Evolutionary conservation across 495 filamentous ascomycete species (phyloP).

Genomic region (Entonaema liquescens): DNA sequence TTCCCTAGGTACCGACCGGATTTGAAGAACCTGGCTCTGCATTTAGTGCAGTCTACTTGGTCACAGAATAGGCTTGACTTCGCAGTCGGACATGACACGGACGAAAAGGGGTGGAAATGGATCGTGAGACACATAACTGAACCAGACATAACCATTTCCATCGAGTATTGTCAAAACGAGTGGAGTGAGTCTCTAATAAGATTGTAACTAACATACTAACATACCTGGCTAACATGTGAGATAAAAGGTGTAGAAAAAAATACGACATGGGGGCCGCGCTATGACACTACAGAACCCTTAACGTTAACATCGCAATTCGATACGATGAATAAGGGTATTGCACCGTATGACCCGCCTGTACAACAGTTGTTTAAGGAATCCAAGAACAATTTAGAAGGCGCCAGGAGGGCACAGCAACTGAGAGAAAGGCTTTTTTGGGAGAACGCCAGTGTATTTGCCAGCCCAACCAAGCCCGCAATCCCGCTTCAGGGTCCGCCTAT

Average conservation of each 20-base stretch:
- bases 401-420: conserved; percentile 6
- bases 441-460: conserved; percentile 36
- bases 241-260: conserved; percentile 12
- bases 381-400: conserved; percentile 7
- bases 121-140: conserved; percentile 39
- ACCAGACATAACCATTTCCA: conserved; percentile 24
- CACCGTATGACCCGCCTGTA: not conserved
- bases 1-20: conserved; percentile 5
- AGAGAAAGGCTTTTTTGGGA: conserved; percentile 33
- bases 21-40: conserved; percentile 1
- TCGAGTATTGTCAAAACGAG: conserved; percentile 12
- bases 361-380: conserved; percentile 18
- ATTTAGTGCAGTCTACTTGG: conserved; percentile 18
- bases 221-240: conserved; percentile 3
- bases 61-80: conserved; percentile 19
- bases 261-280: conserved; percentile 27
- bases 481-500: conserved; percentile 49
- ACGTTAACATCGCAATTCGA: conserved; percentile 2
- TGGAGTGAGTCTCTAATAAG: conserved; percentile 36
- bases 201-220: not conserved
- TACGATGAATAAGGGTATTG: not conserved
- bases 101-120: conserved; percentile 37
- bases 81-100: conserved; percentile 24
- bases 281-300: not conserved
- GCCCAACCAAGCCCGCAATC: conserved; percentile 44